These are phyloP conservation scores for Zalaria sp. DNA, from an alignment of 2,329 filamentous ascomycete species.

Conservation along the genomic window DNA sequence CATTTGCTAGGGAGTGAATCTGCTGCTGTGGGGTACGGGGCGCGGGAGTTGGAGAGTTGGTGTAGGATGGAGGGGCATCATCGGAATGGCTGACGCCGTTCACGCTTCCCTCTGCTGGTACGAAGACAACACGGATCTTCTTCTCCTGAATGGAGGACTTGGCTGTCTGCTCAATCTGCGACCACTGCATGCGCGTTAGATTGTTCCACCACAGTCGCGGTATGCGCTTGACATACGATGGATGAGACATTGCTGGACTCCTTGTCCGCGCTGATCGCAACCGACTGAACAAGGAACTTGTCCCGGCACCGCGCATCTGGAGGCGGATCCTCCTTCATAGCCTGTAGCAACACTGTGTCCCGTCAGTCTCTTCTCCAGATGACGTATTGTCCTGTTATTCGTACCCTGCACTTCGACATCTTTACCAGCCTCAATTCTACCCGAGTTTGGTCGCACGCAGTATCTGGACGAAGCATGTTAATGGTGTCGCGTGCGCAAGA, in stretches of 20 bases:
- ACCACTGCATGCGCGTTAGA: constrained; percentile 45
- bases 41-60: constrained; percentile 38
- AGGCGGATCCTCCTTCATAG: constrained; percentile 91
- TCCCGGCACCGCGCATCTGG: constrained; percentile 81
- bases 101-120: constrained; percentile 43
- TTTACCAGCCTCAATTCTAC: constrained; percentile 80
- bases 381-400: constrained; percentile 10
- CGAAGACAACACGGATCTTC: constrained; percentile 88
- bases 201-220: background rate
- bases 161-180: constrained; percentile 53
- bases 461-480: constrained; percentile 46
- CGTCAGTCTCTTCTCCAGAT: background rate
- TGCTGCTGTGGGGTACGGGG: constrained; percentile 31
- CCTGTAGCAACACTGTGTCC: constrained; percentile 71
- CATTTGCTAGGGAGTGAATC: background rate
- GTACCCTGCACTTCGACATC: constrained; percentile 86
- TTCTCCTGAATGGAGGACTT: constrained; percentile 76
- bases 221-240: constrained; percentile 46
- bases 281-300: constrained; percentile 94
- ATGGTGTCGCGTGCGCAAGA: background rate
- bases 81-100: constrained; percentile 16
- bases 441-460: constrained; percentile 93
- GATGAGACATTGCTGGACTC: constrained; percentile 58
- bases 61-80: constrained; percentile 37
- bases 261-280: constrained; percentile 68